Evolutionary conservation across 352 stramenopile genomes (phyloP).

Genomic region (Phytophthora sp.): DNA sequence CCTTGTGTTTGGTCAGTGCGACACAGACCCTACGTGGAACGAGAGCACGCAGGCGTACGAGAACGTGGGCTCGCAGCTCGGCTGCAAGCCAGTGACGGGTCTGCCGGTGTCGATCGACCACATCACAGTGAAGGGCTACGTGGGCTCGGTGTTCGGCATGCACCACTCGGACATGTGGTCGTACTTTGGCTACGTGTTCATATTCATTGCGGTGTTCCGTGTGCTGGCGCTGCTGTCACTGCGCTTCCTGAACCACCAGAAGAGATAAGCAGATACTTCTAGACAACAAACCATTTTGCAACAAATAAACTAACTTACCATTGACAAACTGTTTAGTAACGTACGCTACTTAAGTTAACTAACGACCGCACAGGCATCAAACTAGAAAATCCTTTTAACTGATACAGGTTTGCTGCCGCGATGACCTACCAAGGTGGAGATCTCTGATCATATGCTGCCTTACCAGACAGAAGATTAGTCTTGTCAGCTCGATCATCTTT

Average conservation of each 20-base stretch:
- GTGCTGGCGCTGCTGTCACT: slow-evolving; percentile 38
- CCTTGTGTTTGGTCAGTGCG: slow-evolving; percentile 30
- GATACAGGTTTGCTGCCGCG: too few relatives aligned
- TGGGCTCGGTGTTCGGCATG: slow-evolving; percentile 30
- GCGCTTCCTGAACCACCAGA: slow-evolving; percentile 42
- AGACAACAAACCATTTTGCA: background rate
- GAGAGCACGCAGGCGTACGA: slow-evolving; percentile 13
- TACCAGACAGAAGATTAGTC: too few relatives aligned
- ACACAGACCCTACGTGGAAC: slow-evolving; percentile 32
- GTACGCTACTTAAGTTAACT: background rate
- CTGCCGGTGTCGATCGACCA: slow-evolving; percentile 21
- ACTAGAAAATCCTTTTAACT: too few relatives aligned
- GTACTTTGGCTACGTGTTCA: slow-evolving; percentile 42
- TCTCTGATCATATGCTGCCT: too few relatives aligned
- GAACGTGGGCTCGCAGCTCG: slow-evolving; percentile 24
- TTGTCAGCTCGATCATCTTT: too few relatives aligned
- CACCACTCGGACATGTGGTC: slow-evolving; percentile 38
- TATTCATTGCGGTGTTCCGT: slow-evolving; percentile 41
- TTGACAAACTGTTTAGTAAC: background rate
- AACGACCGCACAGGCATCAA: too few relatives aligned
- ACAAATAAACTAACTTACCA: background rate
- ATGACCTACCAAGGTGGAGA: too few relatives aligned
- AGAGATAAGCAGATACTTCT: slow-evolving; percentile 13
- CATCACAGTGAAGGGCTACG: slow-evolving; percentile 20
- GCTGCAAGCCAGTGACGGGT: slow-evolving; percentile 20